These are phyloP conservation scores for Lipomyces spencermartinsiae DNA, from an alignment of 805 yeast species.

Conservation along the genomic window DNA sequence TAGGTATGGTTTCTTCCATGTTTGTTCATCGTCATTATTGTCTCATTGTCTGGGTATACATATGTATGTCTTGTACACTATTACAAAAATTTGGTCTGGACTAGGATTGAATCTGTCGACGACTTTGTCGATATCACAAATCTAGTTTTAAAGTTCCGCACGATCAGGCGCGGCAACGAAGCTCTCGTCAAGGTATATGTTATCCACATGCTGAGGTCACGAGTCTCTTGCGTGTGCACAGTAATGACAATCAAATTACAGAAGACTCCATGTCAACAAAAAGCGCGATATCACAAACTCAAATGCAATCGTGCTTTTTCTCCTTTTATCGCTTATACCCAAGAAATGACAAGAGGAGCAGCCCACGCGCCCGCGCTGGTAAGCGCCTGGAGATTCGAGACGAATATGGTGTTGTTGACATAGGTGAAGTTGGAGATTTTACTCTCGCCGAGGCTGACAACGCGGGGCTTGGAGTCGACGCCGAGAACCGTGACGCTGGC, in stretches of 20 bases:
- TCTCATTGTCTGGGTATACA: not conserved
- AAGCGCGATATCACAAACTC: no score
- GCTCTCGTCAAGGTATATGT: no score
- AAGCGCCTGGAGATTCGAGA: not conserved
- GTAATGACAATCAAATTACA: no score
- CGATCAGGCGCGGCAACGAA: no score
- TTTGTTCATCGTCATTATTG: not conserved
- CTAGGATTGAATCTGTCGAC: not conserved
- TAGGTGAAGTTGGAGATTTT: slow-evolving; percentile 5
- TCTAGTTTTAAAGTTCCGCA: no score
- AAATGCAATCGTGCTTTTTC: not conserved
- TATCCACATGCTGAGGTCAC: no score
- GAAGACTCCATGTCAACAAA: no score
- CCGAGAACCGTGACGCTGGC: slow-evolving; percentile 21
- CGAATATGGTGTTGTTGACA: slow-evolving; percentile 4
- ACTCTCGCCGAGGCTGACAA: slow-evolving; percentile 7
- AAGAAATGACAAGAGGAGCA: slow-evolving; percentile 5
- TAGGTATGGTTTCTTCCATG: not conserved
- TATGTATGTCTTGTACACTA: not conserved
- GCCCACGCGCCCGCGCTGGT: slow-evolving; percentile 3
- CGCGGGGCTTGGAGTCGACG: slow-evolving; percentile 9
- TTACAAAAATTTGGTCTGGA: not conserved
- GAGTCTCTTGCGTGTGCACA: no score
- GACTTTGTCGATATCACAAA: no score
- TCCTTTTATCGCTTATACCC: not conserved